Evolutionary conservation across 2,329 filamentous ascomycete genomes (phyloP), one percentile per base, ranked within the genome.

Genomic region (Amauroascus verrucosus): DNA sequence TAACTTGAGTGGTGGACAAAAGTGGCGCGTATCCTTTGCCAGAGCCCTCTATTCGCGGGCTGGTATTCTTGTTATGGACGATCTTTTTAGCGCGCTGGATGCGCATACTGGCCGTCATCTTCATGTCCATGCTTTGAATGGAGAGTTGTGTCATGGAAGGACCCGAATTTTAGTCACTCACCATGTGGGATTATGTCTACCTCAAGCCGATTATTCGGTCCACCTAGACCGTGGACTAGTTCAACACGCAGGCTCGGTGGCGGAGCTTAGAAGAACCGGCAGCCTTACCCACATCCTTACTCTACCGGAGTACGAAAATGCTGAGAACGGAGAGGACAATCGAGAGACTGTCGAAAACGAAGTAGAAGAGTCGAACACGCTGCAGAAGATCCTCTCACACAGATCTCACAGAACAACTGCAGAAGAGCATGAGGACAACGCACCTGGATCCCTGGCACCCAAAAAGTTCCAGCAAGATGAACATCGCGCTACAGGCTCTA

Each of bases 161-260:
- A 93, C 88, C 1, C 74, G 86, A 28, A 86, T 93, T 46, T 71
- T 93, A 3, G 87, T 89, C 24, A 93, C 87, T 0, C 87, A 93
- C 63, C 86, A 91, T 61, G 82, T 89, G 18, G 80, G 80, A 2
- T 75, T 91, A 1, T 85, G 83, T 58, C 76, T 86, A 54, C 75
- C 84, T 11, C 80, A 79, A 62, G 82, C 87, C 6, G 85, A 85
- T 61, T 91, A 86, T 60, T 75, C 86, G 6, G 83, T 90, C 3
- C 79, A 87, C 57, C 77, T 93, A 1, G 83, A 81, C 18, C 80
- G 87, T 51, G 87, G 86, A 7, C 75, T 72, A 6, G 77, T 85
- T 7, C 73, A 83, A 38, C 73, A 84, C 58, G 77, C 82, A 2
- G 86, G 85, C 0, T 68, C 81, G 1, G 72, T 86, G 1, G 77